phyloP scores from a whole-genome alignment of 495 filamentous ascomycete genomes.

The Thozetella sp. region DNA sequence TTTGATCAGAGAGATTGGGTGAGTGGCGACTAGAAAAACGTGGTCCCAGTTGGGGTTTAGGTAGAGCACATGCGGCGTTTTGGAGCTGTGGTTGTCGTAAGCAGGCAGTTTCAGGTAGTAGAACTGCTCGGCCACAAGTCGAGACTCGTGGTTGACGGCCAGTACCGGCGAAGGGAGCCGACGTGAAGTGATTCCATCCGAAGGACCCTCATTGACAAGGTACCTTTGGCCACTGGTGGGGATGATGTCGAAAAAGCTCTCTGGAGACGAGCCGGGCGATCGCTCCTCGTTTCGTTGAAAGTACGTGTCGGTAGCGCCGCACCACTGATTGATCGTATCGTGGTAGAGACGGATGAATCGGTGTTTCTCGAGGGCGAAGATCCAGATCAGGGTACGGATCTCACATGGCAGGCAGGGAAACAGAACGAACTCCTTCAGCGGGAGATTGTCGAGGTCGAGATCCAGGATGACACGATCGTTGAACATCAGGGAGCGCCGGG shows the following conservation, averaged over 20 bases:
- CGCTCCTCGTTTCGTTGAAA: too few relatives aligned
- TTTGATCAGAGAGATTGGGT: neutral
- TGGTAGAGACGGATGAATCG: neutral
- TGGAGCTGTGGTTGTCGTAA: neutral
- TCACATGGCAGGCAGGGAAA: conserved; percentile 1
- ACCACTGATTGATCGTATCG: too few relatives aligned
- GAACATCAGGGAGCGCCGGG: neutral
- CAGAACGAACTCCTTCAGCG: neutral
- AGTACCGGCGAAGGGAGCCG: neutral
- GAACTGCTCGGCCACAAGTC: neutral
- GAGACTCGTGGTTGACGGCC: neutral
- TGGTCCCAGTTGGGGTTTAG: conserved; percentile 1
- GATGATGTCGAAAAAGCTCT: too few relatives aligned
- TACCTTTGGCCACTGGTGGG: neutral
- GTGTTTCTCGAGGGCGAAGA: neutral
- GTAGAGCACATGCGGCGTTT: neutral
- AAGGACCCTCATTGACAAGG: neutral
- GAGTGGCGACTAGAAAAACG: neutral
- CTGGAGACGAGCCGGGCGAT: too few relatives aligned
- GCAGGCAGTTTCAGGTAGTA: neutral
- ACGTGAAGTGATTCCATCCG: neutral
- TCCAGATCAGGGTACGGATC: neutral
- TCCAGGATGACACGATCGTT: neutral
- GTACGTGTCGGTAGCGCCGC: too few relatives aligned
- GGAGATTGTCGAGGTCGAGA: neutral